Conservation (phyloP, 2,329 filamentous ascomycete species). For the Xylariaceae sp. region DNA sequence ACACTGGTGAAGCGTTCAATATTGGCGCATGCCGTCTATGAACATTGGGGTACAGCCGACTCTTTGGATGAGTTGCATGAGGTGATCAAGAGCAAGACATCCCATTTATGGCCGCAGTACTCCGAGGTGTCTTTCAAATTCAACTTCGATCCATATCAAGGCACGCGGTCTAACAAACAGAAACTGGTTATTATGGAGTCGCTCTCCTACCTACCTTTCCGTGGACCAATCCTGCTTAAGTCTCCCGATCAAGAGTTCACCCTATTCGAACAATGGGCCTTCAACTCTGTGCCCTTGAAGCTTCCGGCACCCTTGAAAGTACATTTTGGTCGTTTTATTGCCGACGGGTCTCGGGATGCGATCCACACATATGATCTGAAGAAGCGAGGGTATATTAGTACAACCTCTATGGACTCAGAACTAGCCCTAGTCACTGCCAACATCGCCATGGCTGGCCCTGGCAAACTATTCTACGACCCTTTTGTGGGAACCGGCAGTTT, state of each 20-base stretch:
- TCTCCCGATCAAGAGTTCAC: constrained; percentile 70
- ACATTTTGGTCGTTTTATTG: constrained; percentile 71
- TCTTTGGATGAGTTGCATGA: constrained; percentile 66
- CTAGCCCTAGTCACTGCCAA: constrained; percentile 89
- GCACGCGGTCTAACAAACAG: constrained; percentile 58
- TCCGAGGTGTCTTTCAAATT: constrained; percentile 72
- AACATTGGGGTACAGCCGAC: constrained; percentile 76
- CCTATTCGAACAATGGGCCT: constrained; percentile 77
- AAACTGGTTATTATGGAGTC: constrained; percentile 76
- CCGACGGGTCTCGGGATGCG: constrained; percentile 60
- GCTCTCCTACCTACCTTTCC: constrained; percentile 73
- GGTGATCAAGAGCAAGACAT: constrained; percentile 55
- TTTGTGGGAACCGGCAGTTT: constrained; percentile 96
- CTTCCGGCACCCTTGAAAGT: constrained; percentile 54
- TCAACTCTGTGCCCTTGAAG: constrained; percentile 43
- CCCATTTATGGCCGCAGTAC: constrained; percentile 65
- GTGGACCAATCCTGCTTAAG: constrained; percentile 73
- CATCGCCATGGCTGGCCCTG: constrained; percentile 75
- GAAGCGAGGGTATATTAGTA: constrained; percentile 89
- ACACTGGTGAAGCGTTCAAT: constrained; percentile 72
- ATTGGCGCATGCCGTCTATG: constrained; percentile 77
- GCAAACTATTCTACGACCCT: constrained; percentile 87
- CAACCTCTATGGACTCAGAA: constrained; percentile 96
- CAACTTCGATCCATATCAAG: constrained; percentile 75
- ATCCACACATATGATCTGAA: constrained; percentile 81